Evolutionary conservation across 139 green algal genomes (phyloP), one percentile per base, ranked within the genome.

Genomic region (Tetraselmis striata): DNA sequence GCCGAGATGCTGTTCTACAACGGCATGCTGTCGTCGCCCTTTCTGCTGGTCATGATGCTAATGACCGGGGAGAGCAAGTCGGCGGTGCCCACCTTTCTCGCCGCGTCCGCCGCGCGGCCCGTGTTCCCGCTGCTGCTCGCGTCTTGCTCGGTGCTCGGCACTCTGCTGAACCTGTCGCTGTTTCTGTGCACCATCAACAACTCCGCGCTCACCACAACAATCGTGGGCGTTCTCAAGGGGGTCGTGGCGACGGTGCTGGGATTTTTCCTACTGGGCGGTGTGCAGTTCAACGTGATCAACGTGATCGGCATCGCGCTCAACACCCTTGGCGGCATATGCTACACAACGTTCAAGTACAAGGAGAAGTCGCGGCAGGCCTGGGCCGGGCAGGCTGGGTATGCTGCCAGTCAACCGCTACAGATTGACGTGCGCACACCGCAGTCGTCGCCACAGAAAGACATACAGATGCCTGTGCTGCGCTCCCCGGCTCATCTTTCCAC

Each of bases 161-260:
- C 84, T 30, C 59, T 90, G 76, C 88, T 94, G 23, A 95, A 94
- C 84, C 92, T 84, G 82, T 81, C 79, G 23, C 79, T 95, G 24
- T 93, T 95, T 77, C 83, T 95, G 29, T 95, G 92, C 84, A 95
- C 92, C 0, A 83, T 92, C 45, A 32, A 84, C 81, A 96, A 93
- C 81, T 91, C 86, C 1, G 93, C 93, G 1, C 89, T 96, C 23
- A 96, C 91, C 11, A 96, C 93, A 23, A 94, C 89, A 28, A 92
- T 96, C 59, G 92, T 96, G 0, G 93, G 93, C 1, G 90, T 94
- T 75, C 82, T 95, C 29, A 93, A 93, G 74, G 87, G 86, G 1
- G 85, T 91, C 0, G 79, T 93, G 25, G 82, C 85, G 0, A 87
- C 89, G 0, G 32, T 87, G 0, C 80, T 96, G n/a, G 91, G 92